Percentiles rank a stretch among this genome's conserved stretches.
phyloP scores from a whole-genome alignment of 2,329 filamentous ascomycete species.

The Aspergillus quadricinctus region DNA sequence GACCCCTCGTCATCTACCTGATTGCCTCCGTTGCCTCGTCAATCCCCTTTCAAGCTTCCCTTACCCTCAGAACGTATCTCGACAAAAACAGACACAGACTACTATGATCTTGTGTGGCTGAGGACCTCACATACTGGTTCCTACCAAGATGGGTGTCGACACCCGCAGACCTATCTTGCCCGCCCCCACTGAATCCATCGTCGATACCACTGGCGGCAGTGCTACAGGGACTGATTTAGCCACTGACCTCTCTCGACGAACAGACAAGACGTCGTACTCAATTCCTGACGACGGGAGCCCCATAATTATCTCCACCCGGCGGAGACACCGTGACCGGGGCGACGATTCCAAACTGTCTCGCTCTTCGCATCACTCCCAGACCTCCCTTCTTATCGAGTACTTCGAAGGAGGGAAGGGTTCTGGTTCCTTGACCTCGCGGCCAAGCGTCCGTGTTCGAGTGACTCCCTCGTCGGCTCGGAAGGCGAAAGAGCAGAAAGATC shows the following conservation, averaged over 20 bases:
- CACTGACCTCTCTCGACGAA: conserved; percentile 48
- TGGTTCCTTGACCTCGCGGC: conserved; percentile 60
- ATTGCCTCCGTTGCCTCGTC: not conserved
- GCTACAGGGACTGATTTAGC: conserved; percentile 44
- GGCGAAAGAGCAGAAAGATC: conserved; percentile 57
- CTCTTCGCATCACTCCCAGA: conserved; percentile 65
- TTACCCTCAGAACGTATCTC: conserved; percentile 5
- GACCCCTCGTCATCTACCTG: not conserved
- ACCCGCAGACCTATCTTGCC: conserved; percentile 46
- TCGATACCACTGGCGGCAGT: conserved; percentile 42
- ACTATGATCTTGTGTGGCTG: conserved; percentile 36
- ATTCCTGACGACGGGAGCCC: conserved; percentile 61
- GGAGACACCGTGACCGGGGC: conserved; percentile 53
- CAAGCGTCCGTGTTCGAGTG: conserved; percentile 75
- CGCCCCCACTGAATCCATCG: conserved; percentile 48
- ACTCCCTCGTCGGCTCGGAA: conserved; percentile 67
- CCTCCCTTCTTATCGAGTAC: conserved; percentile 89
- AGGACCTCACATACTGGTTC: conserved; percentile 12
- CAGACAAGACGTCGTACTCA: conserved; percentile 48
- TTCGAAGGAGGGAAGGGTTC: conserved; percentile 71
- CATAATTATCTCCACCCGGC: conserved; percentile 77
- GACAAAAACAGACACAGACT: conserved; percentile 17
- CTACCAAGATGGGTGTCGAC: conserved; percentile 45
- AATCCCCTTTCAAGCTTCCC: conserved; percentile 9
- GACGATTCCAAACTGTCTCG: conserved; percentile 49